These are phyloP conservation scores for Chlamydomonas incerta DNA, from an alignment of 139 green algal genomes.

Conservation along the genomic window DNA sequence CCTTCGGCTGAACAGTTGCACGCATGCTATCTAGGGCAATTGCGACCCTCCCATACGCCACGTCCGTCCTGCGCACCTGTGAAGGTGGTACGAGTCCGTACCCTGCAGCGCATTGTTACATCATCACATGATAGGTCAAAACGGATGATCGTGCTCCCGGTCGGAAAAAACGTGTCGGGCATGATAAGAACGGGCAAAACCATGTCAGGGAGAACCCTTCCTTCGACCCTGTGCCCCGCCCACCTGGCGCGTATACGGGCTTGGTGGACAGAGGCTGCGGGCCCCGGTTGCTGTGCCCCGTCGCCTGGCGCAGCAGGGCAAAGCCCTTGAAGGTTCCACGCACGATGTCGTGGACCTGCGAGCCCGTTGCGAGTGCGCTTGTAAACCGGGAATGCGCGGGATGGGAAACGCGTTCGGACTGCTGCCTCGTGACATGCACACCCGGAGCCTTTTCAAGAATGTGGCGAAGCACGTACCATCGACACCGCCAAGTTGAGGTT, in stretches of 20 bases:
- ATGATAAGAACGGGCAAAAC: too few relatives aligned
- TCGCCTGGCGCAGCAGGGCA: conserved; percentile 69
- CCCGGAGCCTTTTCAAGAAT: too few relatives aligned
- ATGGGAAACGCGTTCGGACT: background rate
- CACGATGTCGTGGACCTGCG: conserved; percentile 68
- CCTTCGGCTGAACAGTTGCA: too few relatives aligned
- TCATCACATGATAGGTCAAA: background rate
- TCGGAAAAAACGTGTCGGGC: too few relatives aligned
- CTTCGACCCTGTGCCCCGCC: too few relatives aligned
- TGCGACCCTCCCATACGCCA: too few relatives aligned
- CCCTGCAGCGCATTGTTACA: conserved; percentile 47
- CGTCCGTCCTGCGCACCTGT: conserved; percentile 60
- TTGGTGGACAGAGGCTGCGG: background rate
- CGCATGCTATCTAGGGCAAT: too few relatives aligned
- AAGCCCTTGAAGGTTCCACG: conserved; percentile 80
- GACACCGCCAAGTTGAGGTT: conserved; percentile 57
- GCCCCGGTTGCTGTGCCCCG: conserved; percentile 20
- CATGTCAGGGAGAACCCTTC: background rate
- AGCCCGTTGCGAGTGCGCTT: background rate
- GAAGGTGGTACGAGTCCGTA: conserved; percentile 75
- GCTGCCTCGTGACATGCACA: background rate
- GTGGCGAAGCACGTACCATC: conserved; percentile 44
- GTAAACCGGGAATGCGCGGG: background rate
- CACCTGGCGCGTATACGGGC: conserved; percentile 41
- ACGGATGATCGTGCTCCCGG: background rate